A percentile compares a stretch with the other conserved stretches of the same genome.
These are phyloP conservation scores for Quercus phellos DNA, from an alignment of 331 rosid species.

Conservation along the genomic window DNA sequence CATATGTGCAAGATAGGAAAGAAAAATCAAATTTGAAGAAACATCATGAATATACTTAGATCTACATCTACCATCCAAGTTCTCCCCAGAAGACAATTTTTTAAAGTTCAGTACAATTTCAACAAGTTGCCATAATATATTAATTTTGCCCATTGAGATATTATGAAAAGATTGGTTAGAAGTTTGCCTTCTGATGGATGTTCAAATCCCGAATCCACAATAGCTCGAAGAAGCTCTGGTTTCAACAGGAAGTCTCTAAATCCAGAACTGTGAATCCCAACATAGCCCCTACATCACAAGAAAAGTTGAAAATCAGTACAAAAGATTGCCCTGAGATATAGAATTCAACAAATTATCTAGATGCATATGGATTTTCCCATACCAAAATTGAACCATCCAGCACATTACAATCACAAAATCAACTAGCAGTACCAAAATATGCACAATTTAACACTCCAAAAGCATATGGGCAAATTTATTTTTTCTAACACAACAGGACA, in stretches of 20 bases:
- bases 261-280: slow-evolving; percentile 95
- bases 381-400: not conserved
- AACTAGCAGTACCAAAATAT: not conserved
- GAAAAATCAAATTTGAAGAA: not conserved
- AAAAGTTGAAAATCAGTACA: not conserved
- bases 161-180: slow-evolving; percentile 4
- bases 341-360: not conserved
- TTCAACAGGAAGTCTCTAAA: slow-evolving; percentile 93
- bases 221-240: slow-evolving; percentile 96
- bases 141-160: not conserved
- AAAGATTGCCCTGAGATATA: not conserved
- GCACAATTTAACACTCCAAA: not conserved
- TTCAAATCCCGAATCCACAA: slow-evolving; percentile 96
- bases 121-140: not conserved
- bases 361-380: not conserved
- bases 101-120: not conserved
- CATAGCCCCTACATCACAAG: slow-evolving; percentile 62
- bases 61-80: not conserved
- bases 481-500: not conserved
- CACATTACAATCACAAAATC: not conserved
- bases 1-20: not conserved
- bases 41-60: not conserved
- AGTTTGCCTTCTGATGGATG: slow-evolving; percentile 94
- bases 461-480: not conserved
- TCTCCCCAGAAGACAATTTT: not conserved